A percentile compares a stretch with the other conserved stretches of the same genome.
phyloP scores from a whole-genome alignment of 768 basidiomycete species.

The Russula abietina region DNA sequence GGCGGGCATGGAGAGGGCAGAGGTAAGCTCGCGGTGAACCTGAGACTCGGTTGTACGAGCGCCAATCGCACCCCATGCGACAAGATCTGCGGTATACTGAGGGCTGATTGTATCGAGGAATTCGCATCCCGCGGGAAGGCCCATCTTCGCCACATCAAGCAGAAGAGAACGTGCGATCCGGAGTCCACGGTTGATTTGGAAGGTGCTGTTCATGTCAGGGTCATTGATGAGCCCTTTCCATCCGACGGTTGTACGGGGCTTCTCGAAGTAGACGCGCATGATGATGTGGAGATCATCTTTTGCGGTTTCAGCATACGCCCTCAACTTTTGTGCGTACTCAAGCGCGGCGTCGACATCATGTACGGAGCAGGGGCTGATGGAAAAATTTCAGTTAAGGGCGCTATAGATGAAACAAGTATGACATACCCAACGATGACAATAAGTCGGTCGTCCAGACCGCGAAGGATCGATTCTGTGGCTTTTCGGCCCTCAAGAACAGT shows the following conservation, averaged over 20 bases:
- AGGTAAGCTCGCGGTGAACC: slow-evolving; percentile 84
- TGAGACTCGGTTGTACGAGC: slow-evolving; percentile 90
- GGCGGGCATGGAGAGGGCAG: slow-evolving; percentile 88
- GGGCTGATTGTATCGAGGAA: slow-evolving; percentile 76
- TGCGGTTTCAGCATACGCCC: slow-evolving; percentile 70
- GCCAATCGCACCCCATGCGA: slow-evolving; percentile 95
- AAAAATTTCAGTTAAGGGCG: slow-evolving; percentile 1
- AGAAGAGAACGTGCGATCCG: slow-evolving; percentile 82
- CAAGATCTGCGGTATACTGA: slow-evolving; percentile 91
- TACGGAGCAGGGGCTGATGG: slow-evolving; percentile 81
- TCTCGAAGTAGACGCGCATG: slow-evolving; percentile 99
- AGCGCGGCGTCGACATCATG: slow-evolving; percentile 82
- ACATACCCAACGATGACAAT: slow-evolving; percentile 85
- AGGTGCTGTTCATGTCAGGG: slow-evolving; percentile 86
- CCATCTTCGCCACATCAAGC: slow-evolving; percentile 83
- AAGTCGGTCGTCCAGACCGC: slow-evolving; percentile 86
- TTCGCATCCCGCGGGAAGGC: slow-evolving; percentile 94
- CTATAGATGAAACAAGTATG: not conserved
- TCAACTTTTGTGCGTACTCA: slow-evolving; percentile 79
- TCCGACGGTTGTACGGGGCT: slow-evolving; percentile 91
- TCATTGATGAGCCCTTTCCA: slow-evolving; percentile 99
- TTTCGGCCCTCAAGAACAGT: slow-evolving; percentile 84
- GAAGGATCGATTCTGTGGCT: slow-evolving; percentile 70
- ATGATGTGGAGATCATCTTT: slow-evolving; percentile 87
- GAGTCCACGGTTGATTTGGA: slow-evolving; percentile 95